These are phyloP conservation scores for Pseudisothecium myosuroides DNA, from an alignment of 225 moss, liverwort and hornwort species.

Conservation along the genomic window DNA sequence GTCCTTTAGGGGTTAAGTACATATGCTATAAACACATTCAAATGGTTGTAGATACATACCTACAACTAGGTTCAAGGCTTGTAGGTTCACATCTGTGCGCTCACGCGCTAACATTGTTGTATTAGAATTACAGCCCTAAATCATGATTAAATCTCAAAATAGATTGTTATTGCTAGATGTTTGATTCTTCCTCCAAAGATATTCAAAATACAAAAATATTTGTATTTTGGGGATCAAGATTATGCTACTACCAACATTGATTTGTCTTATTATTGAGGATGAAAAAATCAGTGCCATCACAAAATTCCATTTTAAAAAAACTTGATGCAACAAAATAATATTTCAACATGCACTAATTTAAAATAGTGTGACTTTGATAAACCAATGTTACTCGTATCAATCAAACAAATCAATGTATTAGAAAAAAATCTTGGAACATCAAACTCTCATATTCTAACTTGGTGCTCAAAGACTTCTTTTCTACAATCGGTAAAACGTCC, in stretches of 20 bases:
- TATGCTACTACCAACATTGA: not conserved
- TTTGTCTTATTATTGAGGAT: not conserved
- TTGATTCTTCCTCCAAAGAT: not conserved
- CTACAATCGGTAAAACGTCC: rapidly evolving
- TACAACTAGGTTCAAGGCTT: too few species aligned
- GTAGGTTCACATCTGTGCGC: too few species aligned
- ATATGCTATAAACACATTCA: too few species aligned
- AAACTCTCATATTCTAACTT: not conserved
- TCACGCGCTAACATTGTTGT: too few species aligned
- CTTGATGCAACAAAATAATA: not conserved
- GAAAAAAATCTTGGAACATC: not conserved
- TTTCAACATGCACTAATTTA: not conserved
- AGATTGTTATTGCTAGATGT: not conserved
- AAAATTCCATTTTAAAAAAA: not conserved
- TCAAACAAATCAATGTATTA: not conserved
- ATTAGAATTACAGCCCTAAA: not conserved
- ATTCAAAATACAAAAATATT: not conserved
- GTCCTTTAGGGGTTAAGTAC: too few species aligned
- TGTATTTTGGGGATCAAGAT: not conserved
- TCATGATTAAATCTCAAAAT: not conserved
- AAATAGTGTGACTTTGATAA: too few species aligned
- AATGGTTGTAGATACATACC: too few species aligned
- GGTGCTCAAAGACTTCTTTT: not conserved
- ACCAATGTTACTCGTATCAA: not conserved
- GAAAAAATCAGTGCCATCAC: not conserved